Evolutionary conservation across 352 stramenopile genomes (phyloP).

Genomic region (Phytophthora uliginosa): DNA sequence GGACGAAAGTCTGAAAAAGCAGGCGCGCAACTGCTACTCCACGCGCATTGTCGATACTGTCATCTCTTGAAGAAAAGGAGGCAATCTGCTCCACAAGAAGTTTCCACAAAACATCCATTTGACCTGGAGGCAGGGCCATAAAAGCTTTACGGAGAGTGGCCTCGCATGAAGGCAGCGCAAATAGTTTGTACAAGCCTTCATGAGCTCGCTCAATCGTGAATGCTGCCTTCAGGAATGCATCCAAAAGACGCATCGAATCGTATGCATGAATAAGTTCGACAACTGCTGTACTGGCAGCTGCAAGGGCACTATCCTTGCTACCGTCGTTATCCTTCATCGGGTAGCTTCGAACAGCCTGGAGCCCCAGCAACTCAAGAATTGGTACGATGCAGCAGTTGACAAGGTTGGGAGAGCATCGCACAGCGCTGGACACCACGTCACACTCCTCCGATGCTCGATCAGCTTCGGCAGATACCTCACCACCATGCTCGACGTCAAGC

Average conservation of each 20-base stretch:
- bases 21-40: constrained; percentile 68
- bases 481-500: constrained; percentile 22
- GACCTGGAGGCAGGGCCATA: constrained; percentile 76
- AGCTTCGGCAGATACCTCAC: constrained; percentile 13
- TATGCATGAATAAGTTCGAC: constrained; percentile 77
- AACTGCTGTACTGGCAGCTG: constrained; percentile 51
- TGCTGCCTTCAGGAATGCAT: constrained; percentile 58
- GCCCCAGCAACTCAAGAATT: constrained; percentile 73
- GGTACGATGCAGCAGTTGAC: constrained; percentile 66
- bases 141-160: constrained; percentile 72
- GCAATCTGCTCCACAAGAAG: constrained; percentile 69
- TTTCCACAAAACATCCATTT: constrained; percentile 83
- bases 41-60: constrained; percentile 17
- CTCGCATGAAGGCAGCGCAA: constrained; percentile 57
- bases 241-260: constrained; percentile 87
- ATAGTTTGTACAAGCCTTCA: constrained; percentile 61
- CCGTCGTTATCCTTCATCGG: constrained; percentile 3
- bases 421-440: constrained; percentile 64
- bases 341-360: constrained; percentile 25
- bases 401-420: constrained; percentile 83
- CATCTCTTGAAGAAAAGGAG: constrained; percentile 23
- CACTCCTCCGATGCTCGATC: constrained; percentile 46
- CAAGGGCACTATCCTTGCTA: not conserved
- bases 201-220: constrained; percentile 44
- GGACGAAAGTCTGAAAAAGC: constrained; percentile 80